Conservation (phyloP, 352 stramenopile genomes). For the Pythium dissimile region DNA sequence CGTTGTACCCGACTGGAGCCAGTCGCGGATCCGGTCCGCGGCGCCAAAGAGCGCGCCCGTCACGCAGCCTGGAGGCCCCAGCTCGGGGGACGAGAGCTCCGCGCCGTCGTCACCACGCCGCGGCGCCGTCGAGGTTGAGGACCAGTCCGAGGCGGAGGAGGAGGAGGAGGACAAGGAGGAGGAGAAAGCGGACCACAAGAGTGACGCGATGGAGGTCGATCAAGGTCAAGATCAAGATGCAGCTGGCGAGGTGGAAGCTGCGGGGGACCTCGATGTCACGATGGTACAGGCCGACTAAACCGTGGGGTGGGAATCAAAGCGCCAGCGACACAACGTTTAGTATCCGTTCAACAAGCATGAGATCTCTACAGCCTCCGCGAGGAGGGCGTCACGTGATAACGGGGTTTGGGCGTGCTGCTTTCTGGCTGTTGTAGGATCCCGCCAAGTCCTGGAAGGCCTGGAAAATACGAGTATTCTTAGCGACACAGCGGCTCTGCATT, state of each 20-base stretch:
- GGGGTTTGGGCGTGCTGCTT: too few species aligned
- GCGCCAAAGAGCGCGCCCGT: slow-evolving; percentile 1
- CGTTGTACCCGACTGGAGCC: slow-evolving; percentile 79
- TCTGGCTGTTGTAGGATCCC: neutral
- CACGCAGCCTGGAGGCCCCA: neutral
- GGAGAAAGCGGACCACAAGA: neutral
- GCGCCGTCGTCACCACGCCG: slow-evolving; percentile 9
- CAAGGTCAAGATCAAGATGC: neutral
- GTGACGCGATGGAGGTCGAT: neutral
- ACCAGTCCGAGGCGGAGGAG: neutral
- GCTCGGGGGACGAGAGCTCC: slow-evolving; percentile 12
- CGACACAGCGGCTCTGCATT: neutral
- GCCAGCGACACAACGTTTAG: too few species aligned
- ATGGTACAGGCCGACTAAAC: neutral
- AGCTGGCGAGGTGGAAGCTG: neutral
- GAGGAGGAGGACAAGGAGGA: neutral
- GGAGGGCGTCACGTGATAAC: too few species aligned
- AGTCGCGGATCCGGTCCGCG: slow-evolving; percentile 40
- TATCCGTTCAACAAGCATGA: too few species aligned
- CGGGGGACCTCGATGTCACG: neutral
- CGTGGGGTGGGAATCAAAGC: too few species aligned
- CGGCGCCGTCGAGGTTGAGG: slow-evolving; percentile 2
- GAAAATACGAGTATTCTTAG: slow-evolving; percentile 19
- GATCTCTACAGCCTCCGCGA: too few species aligned
- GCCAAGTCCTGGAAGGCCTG: neutral